phyloP scores from a whole-genome alignment of 2,329 filamentous ascomycete genomes.

The Aspergillus unguis region DNA sequence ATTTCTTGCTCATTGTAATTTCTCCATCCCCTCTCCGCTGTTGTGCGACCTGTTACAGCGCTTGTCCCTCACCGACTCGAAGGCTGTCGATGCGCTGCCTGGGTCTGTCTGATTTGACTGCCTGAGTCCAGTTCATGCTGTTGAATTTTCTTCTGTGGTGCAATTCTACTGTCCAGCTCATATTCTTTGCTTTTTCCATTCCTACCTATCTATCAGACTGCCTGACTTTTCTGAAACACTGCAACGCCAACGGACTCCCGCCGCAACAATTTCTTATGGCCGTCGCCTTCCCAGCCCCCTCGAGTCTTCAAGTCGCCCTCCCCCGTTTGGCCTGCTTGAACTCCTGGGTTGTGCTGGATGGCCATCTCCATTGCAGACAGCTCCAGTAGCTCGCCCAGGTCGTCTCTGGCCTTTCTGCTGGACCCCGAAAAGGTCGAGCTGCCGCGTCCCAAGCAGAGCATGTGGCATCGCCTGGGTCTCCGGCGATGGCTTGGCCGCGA shows the following conservation, averaged over 20 bases:
- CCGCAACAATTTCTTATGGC: constrained; percentile 36
- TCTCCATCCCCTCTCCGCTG: constrained; percentile 2
- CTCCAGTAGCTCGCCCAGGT: constrained; percentile 36
- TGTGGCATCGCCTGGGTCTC: constrained; percentile 46
- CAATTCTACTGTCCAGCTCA: constrained; percentile 4
- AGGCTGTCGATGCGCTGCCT: constrained; percentile 6
- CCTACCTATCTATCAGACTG: constrained; percentile 6
- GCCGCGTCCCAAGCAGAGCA: constrained; percentile 40
- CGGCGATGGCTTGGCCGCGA: constrained; percentile 44
- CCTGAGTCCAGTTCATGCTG: neutral
- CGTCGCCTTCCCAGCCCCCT: constrained; percentile 29
- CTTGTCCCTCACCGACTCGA: constrained; percentile 20
- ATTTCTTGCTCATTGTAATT: constrained; percentile 5
- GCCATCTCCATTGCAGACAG: constrained; percentile 42
- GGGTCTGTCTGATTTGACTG: constrained; percentile 7
- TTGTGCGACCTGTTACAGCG: constrained; percentile 9
- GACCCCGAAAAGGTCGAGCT: constrained; percentile 32
- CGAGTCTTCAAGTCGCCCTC: constrained; percentile 34
- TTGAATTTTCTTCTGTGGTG: constrained; percentile 7
- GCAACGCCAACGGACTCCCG: constrained; percentile 10
- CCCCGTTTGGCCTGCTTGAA: constrained; percentile 27
- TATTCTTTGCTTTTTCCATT: constrained; percentile 6
- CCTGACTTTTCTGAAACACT: constrained; percentile 11
- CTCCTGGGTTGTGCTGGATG: constrained; percentile 35
- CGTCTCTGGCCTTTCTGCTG: constrained; percentile 30